Conservation (phyloP, 2,329 filamentous ascomycete genomes). For the Neofusicoccum ribis region DNA sequence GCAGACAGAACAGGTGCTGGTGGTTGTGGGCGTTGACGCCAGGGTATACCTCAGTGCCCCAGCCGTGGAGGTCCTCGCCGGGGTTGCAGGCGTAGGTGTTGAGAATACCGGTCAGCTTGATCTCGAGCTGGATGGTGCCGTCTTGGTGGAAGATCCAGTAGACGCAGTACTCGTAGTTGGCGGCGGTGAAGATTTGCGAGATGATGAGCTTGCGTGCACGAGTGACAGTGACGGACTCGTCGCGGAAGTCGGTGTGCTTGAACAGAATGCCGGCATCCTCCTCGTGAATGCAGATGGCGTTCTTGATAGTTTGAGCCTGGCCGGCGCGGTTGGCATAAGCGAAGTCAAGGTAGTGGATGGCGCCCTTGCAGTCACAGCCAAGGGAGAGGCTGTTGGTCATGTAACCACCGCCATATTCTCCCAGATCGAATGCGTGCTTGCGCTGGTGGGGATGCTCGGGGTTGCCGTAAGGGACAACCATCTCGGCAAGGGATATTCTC, state of each 20-base stretch:
- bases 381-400: constrained; percentile 78
- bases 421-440: constrained; percentile 79
- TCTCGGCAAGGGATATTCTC: constrained; percentile 84
- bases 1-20: constrained; percentile 90
- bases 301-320: constrained; percentile 79
- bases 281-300: constrained; percentile 93
- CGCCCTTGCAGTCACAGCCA: constrained; percentile 84
- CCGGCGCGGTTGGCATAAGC: constrained; percentile 79
- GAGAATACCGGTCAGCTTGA: constrained; percentile 85
- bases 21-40: constrained; percentile 95
- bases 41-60: constrained; percentile 89
- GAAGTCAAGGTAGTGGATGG: constrained; percentile 89
- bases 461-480: constrained; percentile 89
- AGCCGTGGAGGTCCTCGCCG: constrained; percentile 78
- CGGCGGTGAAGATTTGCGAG: constrained; percentile 90
- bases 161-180: constrained; percentile 90
- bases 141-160: constrained; percentile 94
- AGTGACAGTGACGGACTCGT: constrained; percentile 83
- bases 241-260: constrained; percentile 93
- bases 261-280: constrained; percentile 90
- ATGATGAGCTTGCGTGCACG: constrained; percentile 82
- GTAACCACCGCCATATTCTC: constrained; percentile 79
- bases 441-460: constrained; percentile 77
- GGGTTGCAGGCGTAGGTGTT: constrained; percentile 85
- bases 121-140: constrained; percentile 86